Conservation (phyloP, 176 grass and related monocot genomes). For the Oryza meyeriana region DNA sequence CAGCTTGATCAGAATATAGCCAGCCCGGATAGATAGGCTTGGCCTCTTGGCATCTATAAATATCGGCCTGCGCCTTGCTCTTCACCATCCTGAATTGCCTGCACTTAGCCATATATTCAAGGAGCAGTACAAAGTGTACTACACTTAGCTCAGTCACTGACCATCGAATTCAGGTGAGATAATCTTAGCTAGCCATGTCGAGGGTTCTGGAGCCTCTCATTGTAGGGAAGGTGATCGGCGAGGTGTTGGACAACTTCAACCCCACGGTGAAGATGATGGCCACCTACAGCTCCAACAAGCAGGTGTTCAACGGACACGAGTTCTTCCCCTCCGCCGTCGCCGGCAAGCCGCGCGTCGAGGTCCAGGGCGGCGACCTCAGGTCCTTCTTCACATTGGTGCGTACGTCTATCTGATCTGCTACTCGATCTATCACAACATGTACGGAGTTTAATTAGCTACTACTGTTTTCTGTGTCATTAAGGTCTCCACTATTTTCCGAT, state of each 20-base stretch:
- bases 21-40: constrained; percentile 24
- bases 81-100: constrained; percentile 9
- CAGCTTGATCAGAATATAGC: constrained; percentile 21
- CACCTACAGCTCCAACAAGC: constrained; percentile 72
- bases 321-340: constrained; percentile 74
- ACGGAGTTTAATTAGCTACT: too few species aligned
- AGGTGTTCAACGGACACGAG: constrained; percentile 86
- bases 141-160: not conserved
- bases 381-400: constrained; percentile 83
- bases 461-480: not conserved
- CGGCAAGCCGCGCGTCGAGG: constrained; percentile 66
- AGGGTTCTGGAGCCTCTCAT: constrained; percentile 67
- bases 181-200: constrained; percentile 44
- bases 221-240: constrained; percentile 83
- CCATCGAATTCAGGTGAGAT: not conserved
- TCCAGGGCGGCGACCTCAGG: constrained; percentile 71
- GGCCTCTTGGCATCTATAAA: constrained; percentile 48
- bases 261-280: constrained; percentile 67
- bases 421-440: not conserved
- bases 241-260: constrained; percentile 73
- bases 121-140: not conserved
- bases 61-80: constrained; percentile 24
- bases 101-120: not conserved
- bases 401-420: not conserved
- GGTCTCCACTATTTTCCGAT: not conserved